Conservation (phyloP, 495 filamentous ascomycete genomes). For the Penicillium lividum region DNA sequence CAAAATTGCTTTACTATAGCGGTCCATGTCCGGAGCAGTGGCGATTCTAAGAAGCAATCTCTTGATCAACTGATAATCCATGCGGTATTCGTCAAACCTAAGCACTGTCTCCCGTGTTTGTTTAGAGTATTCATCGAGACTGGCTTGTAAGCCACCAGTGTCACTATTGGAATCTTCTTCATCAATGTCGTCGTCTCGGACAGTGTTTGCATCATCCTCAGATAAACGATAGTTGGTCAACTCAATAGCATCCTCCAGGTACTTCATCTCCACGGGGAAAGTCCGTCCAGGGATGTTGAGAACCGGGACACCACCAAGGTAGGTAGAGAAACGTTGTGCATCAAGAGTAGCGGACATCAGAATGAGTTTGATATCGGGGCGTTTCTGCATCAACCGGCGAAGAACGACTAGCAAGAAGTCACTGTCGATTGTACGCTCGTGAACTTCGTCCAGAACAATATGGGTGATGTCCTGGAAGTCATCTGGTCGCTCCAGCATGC, state of each 20-base stretch:
- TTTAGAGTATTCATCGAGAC: constrained; percentile 68
- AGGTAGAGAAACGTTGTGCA: constrained; percentile 84
- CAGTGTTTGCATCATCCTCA: constrained; percentile 44
- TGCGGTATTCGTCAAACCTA: constrained; percentile 80
- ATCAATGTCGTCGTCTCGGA: constrained; percentile 48
- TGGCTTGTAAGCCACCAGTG: constrained; percentile 40
- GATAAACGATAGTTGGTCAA: constrained; percentile 69
- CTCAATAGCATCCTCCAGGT: constrained; percentile 88
- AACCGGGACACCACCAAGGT: constrained; percentile 80
- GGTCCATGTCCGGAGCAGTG: constrained; percentile 57
- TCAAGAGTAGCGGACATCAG: constrained; percentile 97
- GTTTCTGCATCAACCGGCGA: constrained; percentile 69
- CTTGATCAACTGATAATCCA: constrained; percentile 81
- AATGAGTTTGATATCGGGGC: constrained; percentile 77
- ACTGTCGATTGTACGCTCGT: constrained; percentile 92
- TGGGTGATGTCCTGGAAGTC: constrained; percentile 87
- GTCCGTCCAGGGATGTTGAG: constrained; percentile 89
- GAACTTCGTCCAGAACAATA: constrained; percentile 91
- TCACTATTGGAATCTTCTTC: constrained; percentile 47
- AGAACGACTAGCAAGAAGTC: constrained; percentile 92
- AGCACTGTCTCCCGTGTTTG: constrained; percentile 71
- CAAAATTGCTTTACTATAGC: constrained; percentile 85
- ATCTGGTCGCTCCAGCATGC: constrained; percentile 89
- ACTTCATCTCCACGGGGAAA: constrained; percentile 85
- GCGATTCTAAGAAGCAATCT: constrained; percentile 73